phyloP scores from a whole-genome alignment of 2,329 filamentous ascomycete genomes.

The Ophiocordyceps camponoti-floridani region DNA sequence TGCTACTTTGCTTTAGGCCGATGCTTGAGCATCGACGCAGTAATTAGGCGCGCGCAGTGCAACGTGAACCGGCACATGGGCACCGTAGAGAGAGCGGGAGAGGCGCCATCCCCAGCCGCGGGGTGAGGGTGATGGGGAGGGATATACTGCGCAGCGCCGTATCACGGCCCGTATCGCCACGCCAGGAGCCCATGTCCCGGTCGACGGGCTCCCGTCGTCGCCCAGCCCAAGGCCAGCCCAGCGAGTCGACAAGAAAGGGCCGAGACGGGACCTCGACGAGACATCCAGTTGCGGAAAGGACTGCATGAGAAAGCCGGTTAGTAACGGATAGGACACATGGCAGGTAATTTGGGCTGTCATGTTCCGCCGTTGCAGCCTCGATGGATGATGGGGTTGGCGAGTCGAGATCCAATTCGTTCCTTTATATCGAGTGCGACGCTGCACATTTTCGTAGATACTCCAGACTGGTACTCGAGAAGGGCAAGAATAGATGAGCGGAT shows the following conservation, averaged over 20 bases:
- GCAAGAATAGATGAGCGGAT: too few relatives aligned
- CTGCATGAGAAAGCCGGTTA: background rate
- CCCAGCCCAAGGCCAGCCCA: background rate
- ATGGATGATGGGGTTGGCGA: background rate
- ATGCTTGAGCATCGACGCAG: background rate
- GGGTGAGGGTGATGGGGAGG: background rate
- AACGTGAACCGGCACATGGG: background rate
- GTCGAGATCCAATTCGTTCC: background rate
- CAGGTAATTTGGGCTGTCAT: background rate
- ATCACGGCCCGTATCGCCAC: background rate
- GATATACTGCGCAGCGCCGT: background rate
- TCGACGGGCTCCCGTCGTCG: background rate
- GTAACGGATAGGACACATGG: background rate
- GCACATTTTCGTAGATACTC: too few relatives aligned
- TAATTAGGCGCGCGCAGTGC: background rate
- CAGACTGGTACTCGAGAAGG: too few relatives aligned
- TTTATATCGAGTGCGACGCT: background rate
- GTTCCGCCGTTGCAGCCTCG: background rate
- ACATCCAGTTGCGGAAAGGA: background rate
- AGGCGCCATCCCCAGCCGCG: background rate
- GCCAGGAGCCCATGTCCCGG: background rate
- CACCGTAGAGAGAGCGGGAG: background rate
- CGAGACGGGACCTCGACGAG: background rate
- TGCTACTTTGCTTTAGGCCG: background rate
- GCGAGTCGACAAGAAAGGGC: background rate